Percentiles rank a stretch among this genome's conserved stretches.
These are phyloP conservation scores for Botryotinia globosa DNA, from an alignment of 2,329 filamentous ascomycete genomes.

Conservation along the genomic window DNA sequence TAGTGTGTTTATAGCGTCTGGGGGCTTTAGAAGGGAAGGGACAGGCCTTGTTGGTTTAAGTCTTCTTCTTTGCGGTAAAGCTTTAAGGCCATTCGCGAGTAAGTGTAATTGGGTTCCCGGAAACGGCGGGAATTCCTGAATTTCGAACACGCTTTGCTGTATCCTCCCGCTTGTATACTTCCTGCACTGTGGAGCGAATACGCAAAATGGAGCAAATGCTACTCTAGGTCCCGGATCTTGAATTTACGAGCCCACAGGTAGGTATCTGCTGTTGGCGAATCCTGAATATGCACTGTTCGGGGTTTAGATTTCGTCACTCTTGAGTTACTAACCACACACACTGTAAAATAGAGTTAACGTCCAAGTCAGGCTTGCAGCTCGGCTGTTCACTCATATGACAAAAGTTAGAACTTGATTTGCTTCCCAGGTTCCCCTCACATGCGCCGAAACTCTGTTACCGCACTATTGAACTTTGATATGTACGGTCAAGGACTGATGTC, in stretches of 20 bases:
- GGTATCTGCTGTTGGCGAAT: background rate
- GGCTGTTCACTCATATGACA: background rate
- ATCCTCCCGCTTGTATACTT: background rate
- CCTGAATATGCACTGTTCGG: background rate
- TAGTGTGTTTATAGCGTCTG: constrained; percentile 1
- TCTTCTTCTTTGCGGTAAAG: background rate
- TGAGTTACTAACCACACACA: background rate
- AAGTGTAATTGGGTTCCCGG: background rate
- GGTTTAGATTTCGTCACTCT: background rate
- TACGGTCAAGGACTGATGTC: background rate
- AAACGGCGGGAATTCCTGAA: background rate
- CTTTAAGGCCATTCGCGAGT: no score
- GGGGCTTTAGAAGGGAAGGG: background rate
- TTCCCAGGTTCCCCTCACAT: constrained; percentile 10
- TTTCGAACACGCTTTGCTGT: background rate
- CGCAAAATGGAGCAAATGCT: background rate
- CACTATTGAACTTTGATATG: background rate
- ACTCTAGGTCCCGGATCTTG: background rate
- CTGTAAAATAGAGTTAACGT: background rate
- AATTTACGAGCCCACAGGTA: background rate
- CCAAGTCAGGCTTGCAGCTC: background rate
- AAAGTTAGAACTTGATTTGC: background rate
- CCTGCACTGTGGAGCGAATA: background rate
- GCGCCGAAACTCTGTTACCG: constrained; percentile 2
- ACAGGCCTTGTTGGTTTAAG: background rate